Percentiles rank a stretch among this genome's conserved stretches.
phyloP scores from a whole-genome alignment of 1,284 basidiomycete genomes.

The Moesziomyces antarcticus region DNA sequence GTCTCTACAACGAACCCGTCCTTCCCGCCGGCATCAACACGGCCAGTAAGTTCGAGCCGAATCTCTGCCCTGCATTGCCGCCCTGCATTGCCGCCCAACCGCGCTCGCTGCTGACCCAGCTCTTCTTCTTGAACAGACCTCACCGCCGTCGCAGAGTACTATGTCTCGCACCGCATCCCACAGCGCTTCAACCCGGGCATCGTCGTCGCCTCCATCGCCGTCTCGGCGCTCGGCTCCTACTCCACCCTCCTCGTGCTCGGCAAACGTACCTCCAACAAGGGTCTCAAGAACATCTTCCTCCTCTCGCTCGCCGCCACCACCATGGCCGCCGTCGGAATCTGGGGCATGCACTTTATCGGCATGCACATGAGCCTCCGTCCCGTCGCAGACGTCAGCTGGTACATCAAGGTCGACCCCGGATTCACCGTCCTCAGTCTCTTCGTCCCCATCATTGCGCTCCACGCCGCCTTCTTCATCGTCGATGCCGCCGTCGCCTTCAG shows the following conservation, averaged over 20 bases:
- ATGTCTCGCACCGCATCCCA: constrained; percentile 67
- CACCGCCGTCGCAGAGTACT: constrained; percentile 68
- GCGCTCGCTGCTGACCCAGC: no score
- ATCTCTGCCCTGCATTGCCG: no score
- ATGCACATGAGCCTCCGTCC: constrained; percentile 69
- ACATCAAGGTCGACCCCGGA: constrained; percentile 68
- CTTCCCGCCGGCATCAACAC: constrained; percentile 30
- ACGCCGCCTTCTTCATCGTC: constrained; percentile 70
- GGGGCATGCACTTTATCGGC: constrained; percentile 70
- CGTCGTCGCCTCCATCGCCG: constrained; percentile 71
- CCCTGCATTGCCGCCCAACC: no score
- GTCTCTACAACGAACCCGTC: constrained; percentile 47
- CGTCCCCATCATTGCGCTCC: constrained; percentile 70
- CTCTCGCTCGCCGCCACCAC: constrained; percentile 73
- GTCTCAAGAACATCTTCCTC: constrained; percentile 69
- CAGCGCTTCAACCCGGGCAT: constrained; percentile 69
- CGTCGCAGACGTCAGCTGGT: constrained; percentile 68
- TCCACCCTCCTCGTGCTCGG: constrained; percentile 70
- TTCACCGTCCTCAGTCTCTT: constrained; percentile 71
- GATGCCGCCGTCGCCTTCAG: constrained; percentile 69
- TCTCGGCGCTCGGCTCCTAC: constrained; percentile 71
- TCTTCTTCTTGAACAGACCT: constrained; percentile 21
- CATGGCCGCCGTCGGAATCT: constrained; percentile 64
- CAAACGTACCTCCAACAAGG: constrained; percentile 69
- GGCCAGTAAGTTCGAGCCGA: constrained; percentile 30